phyloP scores from a whole-genome alignment of 2,329 filamentous ascomycete species.

The Epichloe gansuensis region DNA sequence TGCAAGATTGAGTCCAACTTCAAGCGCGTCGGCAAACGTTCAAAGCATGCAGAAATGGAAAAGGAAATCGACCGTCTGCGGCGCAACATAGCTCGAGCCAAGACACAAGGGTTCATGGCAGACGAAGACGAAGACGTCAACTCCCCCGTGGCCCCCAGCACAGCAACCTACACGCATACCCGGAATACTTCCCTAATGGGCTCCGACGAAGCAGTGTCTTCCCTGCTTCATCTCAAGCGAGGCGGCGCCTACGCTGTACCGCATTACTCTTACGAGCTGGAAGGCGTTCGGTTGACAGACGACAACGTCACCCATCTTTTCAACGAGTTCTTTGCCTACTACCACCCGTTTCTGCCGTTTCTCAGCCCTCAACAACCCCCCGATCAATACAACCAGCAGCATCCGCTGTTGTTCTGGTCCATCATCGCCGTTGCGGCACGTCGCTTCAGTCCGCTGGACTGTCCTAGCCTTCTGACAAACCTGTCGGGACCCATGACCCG shows the following conservation, averaged over 20 bases:
- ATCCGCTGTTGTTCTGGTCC: conserved; percentile 75
- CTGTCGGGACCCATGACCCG: conserved; percentile 56
- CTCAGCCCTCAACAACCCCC: conserved; percentile 53
- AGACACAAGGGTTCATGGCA: conserved; percentile 42
- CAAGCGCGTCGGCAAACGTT: conserved; percentile 71
- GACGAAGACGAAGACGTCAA: conserved; percentile 45
- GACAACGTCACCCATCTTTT: conserved; percentile 53
- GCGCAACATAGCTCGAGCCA: conserved; percentile 46
- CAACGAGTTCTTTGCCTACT: conserved; percentile 60
- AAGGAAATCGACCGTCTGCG: conserved; percentile 62
- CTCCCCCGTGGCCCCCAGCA: conserved; percentile 40
- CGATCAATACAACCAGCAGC: conserved; percentile 64
- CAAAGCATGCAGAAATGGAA: conserved; percentile 77
- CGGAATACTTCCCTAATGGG: conserved; percentile 52
- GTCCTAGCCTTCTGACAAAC: conserved; percentile 51
- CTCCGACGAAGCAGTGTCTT: conserved; percentile 56
- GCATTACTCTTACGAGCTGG: conserved; percentile 47
- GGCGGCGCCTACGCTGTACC: conserved; percentile 48
- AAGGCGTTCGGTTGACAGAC: conserved; percentile 51
- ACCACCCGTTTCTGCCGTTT: conserved; percentile 68
- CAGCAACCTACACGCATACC: conserved; percentile 44
- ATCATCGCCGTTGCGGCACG: conserved; percentile 64
- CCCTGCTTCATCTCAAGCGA: conserved; percentile 52
- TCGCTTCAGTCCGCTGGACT: conserved; percentile 44
- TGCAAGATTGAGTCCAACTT: conserved; percentile 85